These are phyloP conservation scores for Cyclotella kingstonii DNA, from an alignment of 108 stramenopile species.

Conservation along the genomic window DNA sequence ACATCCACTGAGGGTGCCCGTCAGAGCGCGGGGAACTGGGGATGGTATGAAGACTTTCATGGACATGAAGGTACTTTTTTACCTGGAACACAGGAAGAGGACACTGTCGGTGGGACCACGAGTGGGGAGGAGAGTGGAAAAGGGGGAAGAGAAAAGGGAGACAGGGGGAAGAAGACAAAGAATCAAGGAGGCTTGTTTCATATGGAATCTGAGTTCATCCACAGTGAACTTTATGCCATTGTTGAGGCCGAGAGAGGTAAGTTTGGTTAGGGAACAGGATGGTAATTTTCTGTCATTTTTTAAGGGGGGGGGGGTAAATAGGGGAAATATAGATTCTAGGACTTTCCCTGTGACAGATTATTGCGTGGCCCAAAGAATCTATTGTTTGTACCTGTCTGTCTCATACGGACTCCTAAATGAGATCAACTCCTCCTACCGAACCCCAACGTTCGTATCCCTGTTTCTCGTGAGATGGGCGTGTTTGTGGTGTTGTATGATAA, in stretches of 20 bases:
- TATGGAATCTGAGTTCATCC: constrained; percentile 36
- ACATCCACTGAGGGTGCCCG: constrained; percentile 2
- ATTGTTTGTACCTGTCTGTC: no score
- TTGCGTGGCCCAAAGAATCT: no score
- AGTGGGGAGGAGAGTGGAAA: constrained; percentile 1
- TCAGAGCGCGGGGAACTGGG: constrained; percentile 49
- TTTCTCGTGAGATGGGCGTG: no score
- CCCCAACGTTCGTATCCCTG: no score
- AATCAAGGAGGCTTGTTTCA: constrained; percentile 36
- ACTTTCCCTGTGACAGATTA: not conserved
- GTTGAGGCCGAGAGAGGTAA: constrained; percentile 39
- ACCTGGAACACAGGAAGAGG: not conserved
- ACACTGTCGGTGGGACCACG: not conserved
- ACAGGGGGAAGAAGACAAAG: constrained; percentile 6
- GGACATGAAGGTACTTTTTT: constrained; percentile 21
- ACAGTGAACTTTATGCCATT: constrained; percentile 11
- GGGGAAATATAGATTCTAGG: not conserved
- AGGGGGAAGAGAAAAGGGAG: constrained; percentile 1
- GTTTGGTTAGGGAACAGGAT: no score
- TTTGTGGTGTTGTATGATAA: no score
- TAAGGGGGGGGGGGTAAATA: no score
- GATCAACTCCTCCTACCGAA: no score
- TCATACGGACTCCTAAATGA: no score
- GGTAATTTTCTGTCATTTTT: not conserved
- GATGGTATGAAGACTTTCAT: constrained; percentile 85